phyloP scores from a whole-genome alignment of 225 moss, liverwort and hornwort species.

The Polytrichum formosum region DNA sequence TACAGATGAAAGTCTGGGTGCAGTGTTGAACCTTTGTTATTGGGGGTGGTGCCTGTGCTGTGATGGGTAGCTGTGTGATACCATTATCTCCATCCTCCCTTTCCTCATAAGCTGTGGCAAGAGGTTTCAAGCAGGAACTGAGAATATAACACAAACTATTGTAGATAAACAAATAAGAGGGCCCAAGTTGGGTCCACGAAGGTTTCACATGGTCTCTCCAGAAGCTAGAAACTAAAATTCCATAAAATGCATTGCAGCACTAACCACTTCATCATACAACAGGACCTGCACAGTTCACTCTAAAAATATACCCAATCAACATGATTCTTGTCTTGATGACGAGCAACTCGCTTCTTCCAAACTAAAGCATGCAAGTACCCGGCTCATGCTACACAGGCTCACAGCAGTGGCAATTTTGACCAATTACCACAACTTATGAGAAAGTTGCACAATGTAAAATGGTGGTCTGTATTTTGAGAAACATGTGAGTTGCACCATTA shows the following conservation, averaged over 20 bases:
- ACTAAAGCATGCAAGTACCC: background rate
- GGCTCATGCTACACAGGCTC: background rate
- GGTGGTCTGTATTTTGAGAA: background rate
- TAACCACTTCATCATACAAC: background rate
- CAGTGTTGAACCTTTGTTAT: conserved; percentile 64
- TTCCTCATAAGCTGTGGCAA: conserved; percentile 69
- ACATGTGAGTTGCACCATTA: background rate
- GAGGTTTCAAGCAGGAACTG: conserved; percentile 3
- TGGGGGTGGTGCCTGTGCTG: conserved; percentile 62
- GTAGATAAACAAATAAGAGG: background rate
- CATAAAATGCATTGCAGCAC: too few species aligned
- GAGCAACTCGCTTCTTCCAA: background rate
- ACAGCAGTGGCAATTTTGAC: background rate
- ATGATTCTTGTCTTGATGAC: background rate
- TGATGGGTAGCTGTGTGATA: conserved; percentile 48
- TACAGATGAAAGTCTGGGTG: too few species aligned
- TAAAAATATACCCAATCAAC: background rate
- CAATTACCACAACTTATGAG: background rate
- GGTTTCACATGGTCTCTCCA: too few species aligned
- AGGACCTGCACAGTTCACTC: background rate
- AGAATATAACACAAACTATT: too few species aligned
- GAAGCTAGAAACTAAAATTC: too few species aligned
- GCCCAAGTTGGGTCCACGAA: background rate
- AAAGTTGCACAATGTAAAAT: background rate
- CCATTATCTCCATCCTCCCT: conserved; percentile 71